Base-by-base conservation (phyloP, 371 early-diverging fungal genomes). In the Fennellomyces sp. region DNA sequence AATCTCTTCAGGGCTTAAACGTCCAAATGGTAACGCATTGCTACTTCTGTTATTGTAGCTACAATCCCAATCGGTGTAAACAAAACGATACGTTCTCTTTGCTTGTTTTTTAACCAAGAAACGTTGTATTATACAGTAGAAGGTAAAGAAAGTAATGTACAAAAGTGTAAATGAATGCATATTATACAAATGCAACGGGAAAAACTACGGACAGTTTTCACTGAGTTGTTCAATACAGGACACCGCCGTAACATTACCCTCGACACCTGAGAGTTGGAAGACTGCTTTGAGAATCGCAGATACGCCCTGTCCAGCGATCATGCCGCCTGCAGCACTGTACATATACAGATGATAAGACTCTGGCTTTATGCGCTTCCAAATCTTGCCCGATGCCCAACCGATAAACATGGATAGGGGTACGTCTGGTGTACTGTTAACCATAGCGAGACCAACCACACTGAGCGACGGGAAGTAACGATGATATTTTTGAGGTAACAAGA, bases 281-380 rank as follows among this genome's bases (percentile, higher is more conserved):
- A 87, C 62, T 27, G 90, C 89, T 57, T 83, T 73, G 60, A 88
- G 57, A 49, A 89, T 73, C 45, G 88, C 90, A 28, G 82, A 80
- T 33, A 90, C 82, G 64, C 92, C 92, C 61, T 87, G 88, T 42
- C 92, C 92, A 59, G 89, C 88, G 69, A 90, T 85, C 61, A 89
- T 64, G 49, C 92, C 92, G 57, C 80, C 82, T 31, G 91, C 88
- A 29, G 83, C 71, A 15, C 83, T 72, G 67, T 80, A 87, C 78
- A 81, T 72, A 51, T 70, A 78, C 41, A 81, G 63, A 23, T 82
- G 82, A 39, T 77, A 73, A n/a, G 65, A 55, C 6, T 25, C 42
- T 42, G 77, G 68, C 35, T 56, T 61, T 31, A 76, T 17, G 1
- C 70, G 68, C 53, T 72, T 61, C 91, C 91, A 91, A 58, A 85